Evolutionary conservation across 371 early-diverging fungal species (phyloP), one percentile per base, ranked within the genome.

Genomic region (Circinella minor): DNA sequence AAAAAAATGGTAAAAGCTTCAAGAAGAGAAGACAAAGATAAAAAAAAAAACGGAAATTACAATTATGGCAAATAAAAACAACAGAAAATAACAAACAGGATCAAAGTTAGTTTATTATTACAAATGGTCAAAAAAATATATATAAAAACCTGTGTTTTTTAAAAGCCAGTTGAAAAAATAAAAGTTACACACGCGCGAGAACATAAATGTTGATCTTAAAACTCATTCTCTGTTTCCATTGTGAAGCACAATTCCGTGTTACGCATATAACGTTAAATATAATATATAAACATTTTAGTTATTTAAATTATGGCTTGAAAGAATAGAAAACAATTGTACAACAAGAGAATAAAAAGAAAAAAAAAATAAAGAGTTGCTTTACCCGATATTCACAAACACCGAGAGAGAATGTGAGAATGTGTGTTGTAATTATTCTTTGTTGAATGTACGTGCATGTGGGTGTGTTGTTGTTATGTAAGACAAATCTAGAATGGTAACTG

Each of bases 131-230:
- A 15, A 27, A 38, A 34, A 4, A 20, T 43, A 11, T 43, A 11
- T 43, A 36, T 34, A 27, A 9, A 8, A n/a, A 20, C 18, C n/a
- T 60, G 60, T 60, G 36, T 34, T 6, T 60, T 36, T 43, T 43
- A 43, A 43, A 43, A 43, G 43, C 43, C 43, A 43, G 43, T 43
- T 15, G 1, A 18, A 54, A n/a, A 13, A 27, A 27, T 27, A 27
- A 27, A 27, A 15, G 57, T 57, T 27, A n/a, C 57, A 57, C 57
- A 57, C 57, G 57, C 57, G 57, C 57, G 57, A 57, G 27, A 18
- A 54, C 6, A 18, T 13, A 54, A 54, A 6, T n/a, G 15, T 54
- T 15, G 54, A 15, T 54, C 54, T 54, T 15, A 18, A 54, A 18
- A 18, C n/a, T 54, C 54, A 54, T 18, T 54, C 15, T 54, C 15